phyloP scores from a whole-genome alignment of 108 stramenopile species.

The Pseudonitzschia pungens region DNA sequence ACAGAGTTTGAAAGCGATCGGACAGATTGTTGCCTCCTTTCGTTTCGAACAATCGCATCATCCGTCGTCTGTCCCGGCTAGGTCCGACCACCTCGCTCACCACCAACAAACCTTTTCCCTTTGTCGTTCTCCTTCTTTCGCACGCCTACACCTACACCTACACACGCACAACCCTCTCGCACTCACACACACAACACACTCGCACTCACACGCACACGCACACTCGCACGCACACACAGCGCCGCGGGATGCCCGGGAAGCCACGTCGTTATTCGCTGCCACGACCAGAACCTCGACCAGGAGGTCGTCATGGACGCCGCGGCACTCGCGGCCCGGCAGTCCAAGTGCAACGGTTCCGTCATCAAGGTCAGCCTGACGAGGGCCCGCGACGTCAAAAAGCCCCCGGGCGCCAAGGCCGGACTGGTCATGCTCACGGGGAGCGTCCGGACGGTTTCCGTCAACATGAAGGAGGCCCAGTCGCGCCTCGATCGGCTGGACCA shows the following conservation, averaged over 20 bases:
- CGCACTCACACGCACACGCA: too few relatives aligned
- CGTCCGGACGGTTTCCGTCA: constrained; percentile 72
- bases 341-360: constrained; percentile 73
- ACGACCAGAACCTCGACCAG: constrained; percentile 55
- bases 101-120: constrained; percentile 9
- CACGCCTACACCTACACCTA: too few relatives aligned
- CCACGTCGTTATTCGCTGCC: constrained; percentile 83
- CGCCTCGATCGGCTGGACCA: constrained; percentile 67
- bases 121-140: too few relatives aligned
- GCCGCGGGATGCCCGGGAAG: constrained; percentile 88
- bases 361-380: constrained; percentile 83
- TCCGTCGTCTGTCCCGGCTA: too few relatives aligned
- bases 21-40: too few relatives aligned
- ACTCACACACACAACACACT: too few relatives aligned
- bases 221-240: too few relatives aligned
- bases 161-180: too few relatives aligned
- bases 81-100: too few relatives aligned
- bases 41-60: background rate
- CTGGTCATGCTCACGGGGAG: constrained; percentile 77
- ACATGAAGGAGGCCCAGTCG: constrained; percentile 73
- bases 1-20: too few relatives aligned
- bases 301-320: constrained; percentile 81
- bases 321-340: constrained; percentile 79
- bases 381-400: constrained; percentile 85
- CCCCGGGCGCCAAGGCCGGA: constrained; percentile 85